Base-by-base conservation (phyloP, 148 eudicot species). In the Drosera capensis region DNA sequence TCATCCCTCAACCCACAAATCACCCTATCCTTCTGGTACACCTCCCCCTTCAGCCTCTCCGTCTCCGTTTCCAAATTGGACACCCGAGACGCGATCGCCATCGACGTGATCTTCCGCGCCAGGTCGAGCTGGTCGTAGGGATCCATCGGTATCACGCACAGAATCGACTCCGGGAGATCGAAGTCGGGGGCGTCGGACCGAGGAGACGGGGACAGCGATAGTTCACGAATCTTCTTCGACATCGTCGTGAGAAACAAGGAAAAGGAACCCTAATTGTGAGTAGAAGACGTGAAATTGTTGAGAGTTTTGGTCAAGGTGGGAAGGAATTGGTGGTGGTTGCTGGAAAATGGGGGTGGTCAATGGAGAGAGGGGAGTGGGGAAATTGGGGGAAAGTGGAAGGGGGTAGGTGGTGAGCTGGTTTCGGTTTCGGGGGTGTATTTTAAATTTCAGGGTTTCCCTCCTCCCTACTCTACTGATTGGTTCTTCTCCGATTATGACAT, bases 21-120 rank as follows among this genome's bases (percentile, higher is more conserved):
- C 7, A 56, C 13, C 1, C 72, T 61, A 36, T 90, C 93, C 37
- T 73, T 80, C 2, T 76, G 82, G 3, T 48, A 25, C 7, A 80
- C 49, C 56, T 53, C 71, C 52, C 66, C 74, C 51, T 57, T 53
- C 42, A 90, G 61, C 19, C 55, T 58, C 23, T 23, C 63, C 0
- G 69, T 55, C 31, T 90, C 97, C 2, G 75, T 22, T 54, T 90
- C 97, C 9, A 90, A 76, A n/a, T 71, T 80, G 8, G 95, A 75
- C 8, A 90, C 87, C 13, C 97, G 78, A 3, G 97, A 78, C 0
- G 95, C 95, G 40, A 90, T 78, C 9, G 95, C 97, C 87, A 90
- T 80, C 23, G 97, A 90, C 5, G 97, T 90, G 25, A 90, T 81
- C 66, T 90, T 90, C 3, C 97, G 68, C 1, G 97, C 97, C 14